Evolutionary conservation across 345 rosid genomes (phyloP), one percentile per base, ranked within the genome.

Genomic region (Rhodomyrtus tomentosa): DNA sequence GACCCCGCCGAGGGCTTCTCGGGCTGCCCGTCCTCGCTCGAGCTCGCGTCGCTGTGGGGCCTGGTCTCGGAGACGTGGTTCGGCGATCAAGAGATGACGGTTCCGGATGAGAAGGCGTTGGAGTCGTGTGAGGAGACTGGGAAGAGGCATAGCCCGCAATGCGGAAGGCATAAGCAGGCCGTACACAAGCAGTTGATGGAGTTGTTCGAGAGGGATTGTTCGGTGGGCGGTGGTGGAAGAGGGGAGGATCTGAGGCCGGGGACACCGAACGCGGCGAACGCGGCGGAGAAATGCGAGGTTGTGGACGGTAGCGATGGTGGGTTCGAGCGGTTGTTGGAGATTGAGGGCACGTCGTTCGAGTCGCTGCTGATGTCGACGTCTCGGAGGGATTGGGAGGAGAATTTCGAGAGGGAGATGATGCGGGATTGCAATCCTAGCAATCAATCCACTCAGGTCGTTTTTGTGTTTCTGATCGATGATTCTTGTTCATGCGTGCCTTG

Each of bases 151-250:
- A 86, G 80, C 76, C 88, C 89, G 40, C 81, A 88, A 6, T 87
- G 91, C 82, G 97, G 95, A 56, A 93, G 91, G 89, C 86, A 84
- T 74, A 92, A 92, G 85, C 93, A 89, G 82, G 92, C 91, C 72
- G 86, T 95, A 50, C 88, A 88, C 74, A 91, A 90, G 87, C 99
- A 96, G 90, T 86, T 96, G 84, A 83, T 90, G 74, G 96, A 92
- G 85, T 59, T 96, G 90, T 87, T 91, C 24, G 92, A 88, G 88
- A 87, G 84, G 58, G 91, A 87, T 72, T 68, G 76, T 38, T 68
- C 76, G 76, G 76, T 21, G 76, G 76, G 76, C 76, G 25, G 45
- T 40, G 25, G 76, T 5, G 76, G 45, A 18, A 42, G 85, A 84
- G 82, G 55, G 56, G 58, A 81, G 83, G 27, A 55, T 51, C 76